Percentiles rank a stretch among this genome's conserved stretches.
Conservation (phyloP, 2,329 filamentous ascomycete genomes). For the Alternaria brassicicola region DNA sequence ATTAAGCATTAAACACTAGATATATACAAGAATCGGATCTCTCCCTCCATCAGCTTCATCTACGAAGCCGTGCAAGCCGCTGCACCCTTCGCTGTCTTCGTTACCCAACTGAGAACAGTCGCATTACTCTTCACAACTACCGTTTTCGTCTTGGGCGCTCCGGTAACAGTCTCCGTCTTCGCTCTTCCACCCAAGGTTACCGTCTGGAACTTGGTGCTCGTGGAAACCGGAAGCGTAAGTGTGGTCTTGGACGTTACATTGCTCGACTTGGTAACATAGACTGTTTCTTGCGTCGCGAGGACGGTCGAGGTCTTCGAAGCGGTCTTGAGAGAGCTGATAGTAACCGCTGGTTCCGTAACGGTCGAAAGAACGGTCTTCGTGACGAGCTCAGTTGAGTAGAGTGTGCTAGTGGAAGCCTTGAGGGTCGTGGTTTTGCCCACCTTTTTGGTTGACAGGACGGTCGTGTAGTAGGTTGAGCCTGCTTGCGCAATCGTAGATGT, state of each 20-base stretch:
- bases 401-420: slow-evolving; percentile 21
- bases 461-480: slow-evolving; percentile 28
- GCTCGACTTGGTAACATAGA: slow-evolving; percentile 13
- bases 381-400: slow-evolving; percentile 15
- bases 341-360: slow-evolving; percentile 22
- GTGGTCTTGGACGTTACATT: slow-evolving; percentile 21
- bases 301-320: slow-evolving; percentile 16
- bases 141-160: slow-evolving; percentile 17
- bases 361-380: slow-evolving; percentile 21
- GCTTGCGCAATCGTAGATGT: slow-evolving; percentile 31
- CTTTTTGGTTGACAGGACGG: slow-evolving; percentile 17
- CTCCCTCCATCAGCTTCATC: neutral
- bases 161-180: slow-evolving; percentile 19
- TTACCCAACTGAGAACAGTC: slow-evolving; percentile 15
- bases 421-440: slow-evolving; percentile 28
- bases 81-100: slow-evolving; percentile 25
- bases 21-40: neutral
- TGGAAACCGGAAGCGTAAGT: slow-evolving; percentile 29
- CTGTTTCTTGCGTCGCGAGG: slow-evolving; percentile 15
- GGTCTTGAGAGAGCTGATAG: slow-evolving; percentile 25
- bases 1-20: slow-evolving; percentile 2
- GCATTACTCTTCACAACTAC: slow-evolving; percentile 15
- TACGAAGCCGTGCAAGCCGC: slow-evolving; percentile 10
- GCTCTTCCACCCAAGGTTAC: slow-evolving; percentile 18
- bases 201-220: slow-evolving; percentile 17